Evolutionary conservation across 2,329 filamentous ascomycete species (phyloP).

Genomic region (Calonectria montana): DNA sequence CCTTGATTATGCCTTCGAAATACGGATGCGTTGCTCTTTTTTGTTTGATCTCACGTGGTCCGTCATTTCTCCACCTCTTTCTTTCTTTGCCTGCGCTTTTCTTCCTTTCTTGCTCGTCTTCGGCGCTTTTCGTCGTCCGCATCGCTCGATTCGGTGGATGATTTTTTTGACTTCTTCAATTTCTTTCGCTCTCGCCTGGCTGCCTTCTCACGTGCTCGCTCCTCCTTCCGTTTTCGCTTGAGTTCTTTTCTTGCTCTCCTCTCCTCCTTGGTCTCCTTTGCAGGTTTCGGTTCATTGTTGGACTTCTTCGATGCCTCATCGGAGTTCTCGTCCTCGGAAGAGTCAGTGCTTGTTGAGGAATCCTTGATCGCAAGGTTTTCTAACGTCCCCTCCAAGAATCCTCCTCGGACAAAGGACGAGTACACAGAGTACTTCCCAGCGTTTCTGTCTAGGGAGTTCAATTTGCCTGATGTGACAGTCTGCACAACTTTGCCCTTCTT

Average conservation of each 20-base stretch:
- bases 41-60: slow-evolving; percentile 24
- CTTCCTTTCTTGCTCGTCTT: slow-evolving; percentile 56
- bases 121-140: slow-evolving; percentile 59
- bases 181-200: slow-evolving; percentile 40
- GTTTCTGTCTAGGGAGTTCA: slow-evolving; percentile 67
- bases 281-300: slow-evolving; percentile 25
- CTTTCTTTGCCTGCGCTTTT: slow-evolving; percentile 49
- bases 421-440: slow-evolving; percentile 76
- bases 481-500: slow-evolving; percentile 67
- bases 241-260: slow-evolving; percentile 51
- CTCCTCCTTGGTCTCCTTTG: slow-evolving; percentile 58
- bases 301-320: slow-evolving; percentile 46
- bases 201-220: slow-evolving; percentile 36
- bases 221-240: slow-evolving; percentile 45
- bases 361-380: slow-evolving; percentile 42
- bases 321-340: slow-evolving; percentile 40
- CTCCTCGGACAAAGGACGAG: slow-evolving; percentile 85
- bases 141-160: slow-evolving; percentile 44
- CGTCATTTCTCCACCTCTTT: slow-evolving; percentile 35
- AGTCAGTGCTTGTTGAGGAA: slow-evolving; percentile 37
- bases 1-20: slow-evolving; percentile 37
- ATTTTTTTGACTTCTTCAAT: slow-evolving; percentile 40
- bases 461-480: slow-evolving; percentile 64
- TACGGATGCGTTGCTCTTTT: slow-evolving; percentile 23
- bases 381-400: slow-evolving; percentile 79